These are phyloP conservation scores for Globisporangium spiculum DNA, from an alignment of 352 stramenopile genomes.

Conservation along the genomic window DNA sequence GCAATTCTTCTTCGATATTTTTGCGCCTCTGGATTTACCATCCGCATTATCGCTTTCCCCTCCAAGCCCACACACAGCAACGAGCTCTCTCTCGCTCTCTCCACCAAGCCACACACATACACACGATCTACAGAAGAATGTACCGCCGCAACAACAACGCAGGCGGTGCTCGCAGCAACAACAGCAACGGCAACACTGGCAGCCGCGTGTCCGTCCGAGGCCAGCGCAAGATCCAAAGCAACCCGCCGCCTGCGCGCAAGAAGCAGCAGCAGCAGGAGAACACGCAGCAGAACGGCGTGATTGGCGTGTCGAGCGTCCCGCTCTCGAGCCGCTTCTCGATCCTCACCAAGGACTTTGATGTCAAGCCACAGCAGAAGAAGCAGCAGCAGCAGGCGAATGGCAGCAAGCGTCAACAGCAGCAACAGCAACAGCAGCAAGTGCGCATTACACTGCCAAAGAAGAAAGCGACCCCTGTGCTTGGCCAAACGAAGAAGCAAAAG, in stretches of 20 bases:
- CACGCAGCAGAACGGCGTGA: constrained; percentile 24
- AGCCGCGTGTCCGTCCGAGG: constrained; percentile 47
- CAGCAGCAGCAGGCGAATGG: constrained; percentile 18
- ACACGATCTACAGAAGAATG: constrained; percentile 12
- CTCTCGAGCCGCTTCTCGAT: constrained; percentile 76
- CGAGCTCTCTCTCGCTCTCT: not conserved
- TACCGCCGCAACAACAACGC: constrained; percentile 13
- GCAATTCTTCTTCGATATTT: not conserved
- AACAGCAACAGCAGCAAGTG: constrained; percentile 23
- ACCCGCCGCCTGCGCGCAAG: constrained; percentile 24
- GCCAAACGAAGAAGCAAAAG: constrained; percentile 18
- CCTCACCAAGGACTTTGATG: constrained; percentile 44
- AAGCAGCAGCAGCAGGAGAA: constrained; percentile 24
- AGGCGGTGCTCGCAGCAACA: not conserved
- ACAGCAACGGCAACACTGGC: constrained; percentile 24
- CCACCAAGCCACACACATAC: not conserved
- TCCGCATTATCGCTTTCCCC: constrained; percentile 1
- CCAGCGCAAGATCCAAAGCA: constrained; percentile 63
- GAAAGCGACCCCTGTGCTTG: constrained; percentile 18
- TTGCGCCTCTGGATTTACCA: not conserved
- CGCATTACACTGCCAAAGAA: constrained; percentile 23
- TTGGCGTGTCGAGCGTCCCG: constrained; percentile 65
- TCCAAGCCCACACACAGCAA: not conserved
- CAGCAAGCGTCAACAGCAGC: constrained; percentile 17
- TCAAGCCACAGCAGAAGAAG: constrained; percentile 14